Percentiles rank a stretch among this genome's conserved stretches.
phyloP scores from a whole-genome alignment of 2,329 filamentous ascomycete genomes.

The Elsinoe batatas region DNA sequence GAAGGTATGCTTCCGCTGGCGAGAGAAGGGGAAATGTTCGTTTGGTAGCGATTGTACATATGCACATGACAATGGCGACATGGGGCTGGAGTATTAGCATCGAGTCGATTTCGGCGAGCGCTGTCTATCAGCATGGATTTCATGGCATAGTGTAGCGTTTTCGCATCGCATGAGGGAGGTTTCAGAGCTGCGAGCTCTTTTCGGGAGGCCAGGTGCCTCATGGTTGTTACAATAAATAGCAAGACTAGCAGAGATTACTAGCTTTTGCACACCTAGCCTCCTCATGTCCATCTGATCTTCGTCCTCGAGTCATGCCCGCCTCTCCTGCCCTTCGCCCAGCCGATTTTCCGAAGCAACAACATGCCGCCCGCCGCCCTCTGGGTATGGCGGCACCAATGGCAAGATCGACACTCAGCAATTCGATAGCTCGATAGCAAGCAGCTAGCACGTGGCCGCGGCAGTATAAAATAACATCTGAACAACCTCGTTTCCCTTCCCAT shows the following conservation, averaged over 20 bases:
- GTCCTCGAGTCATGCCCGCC: neutral
- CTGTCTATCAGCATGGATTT: slow-evolving; percentile 12
- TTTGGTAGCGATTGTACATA: slow-evolving; percentile 24
- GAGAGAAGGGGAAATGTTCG: neutral
- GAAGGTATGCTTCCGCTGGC: neutral
- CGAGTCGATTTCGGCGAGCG: slow-evolving; percentile 9
- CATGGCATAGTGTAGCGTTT: slow-evolving; percentile 13
- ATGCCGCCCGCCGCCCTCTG: neutral
- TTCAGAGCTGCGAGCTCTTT: neutral
- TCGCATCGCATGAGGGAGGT: slow-evolving; percentile 13
- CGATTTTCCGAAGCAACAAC: slow-evolving; percentile 7
- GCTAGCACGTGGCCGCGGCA: neutral
- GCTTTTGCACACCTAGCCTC: neutral
- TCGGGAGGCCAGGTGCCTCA: neutral
- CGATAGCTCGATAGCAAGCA: neutral
- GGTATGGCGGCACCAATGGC: neutral
- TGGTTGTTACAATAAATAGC: neutral
- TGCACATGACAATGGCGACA: slow-evolving; percentile 20
- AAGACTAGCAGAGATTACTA: neutral
- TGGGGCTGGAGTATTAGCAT: neutral
- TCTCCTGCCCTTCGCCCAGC: slow-evolving; percentile 1
- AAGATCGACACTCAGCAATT: slow-evolving; percentile 7
- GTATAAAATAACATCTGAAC: neutral
- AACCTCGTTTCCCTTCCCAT: neutral
- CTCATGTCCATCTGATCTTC: neutral